A percentile compares a stretch with the other conserved stretches of the same genome.
These are phyloP conservation scores for Botrytis squamosa DNA, from an alignment of 2,329 filamentous ascomycete species.

Conservation along the genomic window DNA sequence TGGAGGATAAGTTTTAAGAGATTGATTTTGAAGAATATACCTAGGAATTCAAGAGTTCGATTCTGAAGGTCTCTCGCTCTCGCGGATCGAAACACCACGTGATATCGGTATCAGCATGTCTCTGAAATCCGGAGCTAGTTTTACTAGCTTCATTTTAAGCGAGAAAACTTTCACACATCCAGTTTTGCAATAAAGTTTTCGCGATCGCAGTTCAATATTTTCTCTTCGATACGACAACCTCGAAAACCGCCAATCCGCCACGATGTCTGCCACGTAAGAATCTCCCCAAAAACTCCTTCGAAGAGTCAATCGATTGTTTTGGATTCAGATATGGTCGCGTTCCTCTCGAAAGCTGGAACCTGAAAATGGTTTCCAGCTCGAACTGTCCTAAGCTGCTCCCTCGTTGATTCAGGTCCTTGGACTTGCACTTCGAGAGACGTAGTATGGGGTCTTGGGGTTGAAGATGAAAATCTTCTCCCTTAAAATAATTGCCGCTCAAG, in stretches of 20 bases:
- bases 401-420: constrained; percentile 50
- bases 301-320: constrained; percentile 34
- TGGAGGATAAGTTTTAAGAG: constrained; percentile 49
- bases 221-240: constrained; percentile 33
- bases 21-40: constrained; percentile 42
- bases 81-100: not conserved
- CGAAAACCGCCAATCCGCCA: constrained; percentile 47
- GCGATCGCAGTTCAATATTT: not conserved
- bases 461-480: constrained; percentile 67
- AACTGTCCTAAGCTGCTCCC: constrained; percentile 67
- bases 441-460: constrained; percentile 75
- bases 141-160: constrained; percentile 9
- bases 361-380: constrained; percentile 66
- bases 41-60: constrained; percentile 47
- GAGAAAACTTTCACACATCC: constrained; percentile 16
- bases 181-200: constrained; percentile 6
- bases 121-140: not conserved
- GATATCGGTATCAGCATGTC: not conserved
- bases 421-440: constrained; percentile 58
- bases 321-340: constrained; percentile 62
- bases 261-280: constrained; percentile 50
- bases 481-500: constrained; percentile 67
- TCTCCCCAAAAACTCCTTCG: constrained; percentile 26
- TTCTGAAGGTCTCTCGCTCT: not conserved
- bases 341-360: constrained; percentile 69